These are phyloP conservation scores for Russula sp. DNA, from an alignment of 768 basidiomycete genomes.

Conservation along the genomic window DNA sequence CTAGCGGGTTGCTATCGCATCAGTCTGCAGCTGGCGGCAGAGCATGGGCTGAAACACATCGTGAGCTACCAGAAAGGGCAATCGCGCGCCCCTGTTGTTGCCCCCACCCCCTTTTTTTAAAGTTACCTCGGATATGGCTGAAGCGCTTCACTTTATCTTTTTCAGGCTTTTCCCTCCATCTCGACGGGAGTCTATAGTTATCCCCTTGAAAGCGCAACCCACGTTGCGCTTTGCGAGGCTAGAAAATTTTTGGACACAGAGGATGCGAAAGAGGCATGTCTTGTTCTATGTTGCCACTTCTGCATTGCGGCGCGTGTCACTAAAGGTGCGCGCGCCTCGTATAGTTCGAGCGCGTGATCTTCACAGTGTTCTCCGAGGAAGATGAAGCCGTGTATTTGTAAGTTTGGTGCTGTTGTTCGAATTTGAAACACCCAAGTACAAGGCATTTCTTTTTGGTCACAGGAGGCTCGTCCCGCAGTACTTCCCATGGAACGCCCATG, in stretches of 20 bases:
- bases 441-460: background rate
- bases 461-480: conserved; percentile 22
- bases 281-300: background rate
- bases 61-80: conserved; percentile 42
- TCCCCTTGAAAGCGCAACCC: conserved; percentile 69
- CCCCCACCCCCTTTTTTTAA: background rate
- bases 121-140: background rate
- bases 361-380: conserved; percentile 66
- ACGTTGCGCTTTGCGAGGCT: conserved; percentile 59
- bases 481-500: conserved; percentile 14
- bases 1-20: conserved; percentile 67
- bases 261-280: conserved; percentile 40
- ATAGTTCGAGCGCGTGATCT: conserved; percentile 65
- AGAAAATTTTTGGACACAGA: conserved; percentile 57
- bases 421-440: conserved; percentile 11
- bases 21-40: conserved; percentile 59
- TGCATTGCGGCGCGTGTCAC: background rate
- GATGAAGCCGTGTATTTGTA: conserved; percentile 68
- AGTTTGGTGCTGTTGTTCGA: conserved; percentile 32
- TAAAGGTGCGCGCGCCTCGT: background rate
- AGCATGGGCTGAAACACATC: conserved; percentile 59
- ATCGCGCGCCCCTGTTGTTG: background rate
- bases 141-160: background rate
- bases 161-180: conserved; percentile 75
- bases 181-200: conserved; percentile 81